These are phyloP conservation scores for Magnusiomyces ingens DNA, from an alignment of 1,139 yeast genomes.

Conservation along the genomic window DNA sequence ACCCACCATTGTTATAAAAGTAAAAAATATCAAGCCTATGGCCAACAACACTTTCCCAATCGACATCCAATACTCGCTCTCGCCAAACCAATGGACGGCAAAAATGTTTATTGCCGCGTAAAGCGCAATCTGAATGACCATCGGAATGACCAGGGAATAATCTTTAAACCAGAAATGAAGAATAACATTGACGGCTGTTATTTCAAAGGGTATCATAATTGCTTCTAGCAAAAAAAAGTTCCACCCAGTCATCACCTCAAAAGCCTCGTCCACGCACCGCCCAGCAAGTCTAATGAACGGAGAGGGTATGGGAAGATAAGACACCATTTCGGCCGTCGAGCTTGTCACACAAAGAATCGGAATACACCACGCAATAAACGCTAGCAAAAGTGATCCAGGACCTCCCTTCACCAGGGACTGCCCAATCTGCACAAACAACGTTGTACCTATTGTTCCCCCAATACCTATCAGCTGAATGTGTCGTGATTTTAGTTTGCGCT, in stretches of 20 bases:
- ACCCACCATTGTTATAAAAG: conserved; percentile 76
- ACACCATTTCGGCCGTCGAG: conserved; percentile 77
- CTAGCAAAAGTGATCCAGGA: conserved; percentile 66
- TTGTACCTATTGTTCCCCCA: conserved; percentile 85
- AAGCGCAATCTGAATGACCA: conserved; percentile 51
- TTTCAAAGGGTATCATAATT: conserved; percentile 73
- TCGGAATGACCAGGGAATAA: conserved; percentile 37
- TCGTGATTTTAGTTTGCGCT: conserved; percentile 26
- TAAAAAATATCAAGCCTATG: conserved; percentile 63
- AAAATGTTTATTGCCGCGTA: conserved; percentile 60
- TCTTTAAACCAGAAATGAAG: conserved; percentile 67
- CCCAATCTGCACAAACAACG: conserved; percentile 69
- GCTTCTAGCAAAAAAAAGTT: conserved; percentile 75
- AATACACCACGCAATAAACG: conserved; percentile 52
- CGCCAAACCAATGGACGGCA: conserved; percentile 72
- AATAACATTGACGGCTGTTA: conserved; percentile 71
- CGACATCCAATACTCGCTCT: conserved; percentile 73
- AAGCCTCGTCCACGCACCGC: conserved; percentile 57
- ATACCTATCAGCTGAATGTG: conserved; percentile 67
- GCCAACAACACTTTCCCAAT: conserved; percentile 66
- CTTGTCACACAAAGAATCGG: conserved; percentile 64
- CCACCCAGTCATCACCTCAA: conserved; percentile 74
- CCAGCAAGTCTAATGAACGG: conserved; percentile 53
- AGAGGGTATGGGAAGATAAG: conserved; percentile 66
- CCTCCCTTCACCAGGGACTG: conserved; percentile 65